These are phyloP conservation scores for Candida ponderosae DNA, from an alignment of 805 yeast genomes.

Conservation along the genomic window DNA sequence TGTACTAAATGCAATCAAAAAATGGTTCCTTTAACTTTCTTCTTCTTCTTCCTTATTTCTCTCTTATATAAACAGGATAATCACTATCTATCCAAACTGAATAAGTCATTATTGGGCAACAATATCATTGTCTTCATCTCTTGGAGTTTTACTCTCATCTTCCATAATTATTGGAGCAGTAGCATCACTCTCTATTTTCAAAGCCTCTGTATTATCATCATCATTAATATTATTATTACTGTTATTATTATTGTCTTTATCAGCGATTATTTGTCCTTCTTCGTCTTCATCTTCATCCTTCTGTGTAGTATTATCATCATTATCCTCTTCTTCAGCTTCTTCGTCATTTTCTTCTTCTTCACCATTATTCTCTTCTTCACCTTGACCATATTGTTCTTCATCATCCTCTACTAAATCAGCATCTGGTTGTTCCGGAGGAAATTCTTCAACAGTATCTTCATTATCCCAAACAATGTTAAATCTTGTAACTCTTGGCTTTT, in stretches of 20 bases:
- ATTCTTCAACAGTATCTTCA: conserved; percentile 55
- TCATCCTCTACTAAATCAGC: conserved; percentile 55
- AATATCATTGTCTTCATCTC: conserved; percentile 16
- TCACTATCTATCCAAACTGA: no score
- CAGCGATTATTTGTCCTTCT: conserved; percentile 33
- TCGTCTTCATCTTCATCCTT: conserved; percentile 33
- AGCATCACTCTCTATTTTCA: conserved; percentile 14
- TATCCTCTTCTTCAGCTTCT: conserved; percentile 35
- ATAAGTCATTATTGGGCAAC: not conserved
- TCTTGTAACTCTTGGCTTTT: conserved; percentile 94
- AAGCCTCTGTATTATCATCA: conserved; percentile 6
- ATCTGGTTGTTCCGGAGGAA: conserved; percentile 72
- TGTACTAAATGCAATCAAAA: no score
- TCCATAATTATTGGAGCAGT: conserved; percentile 3
- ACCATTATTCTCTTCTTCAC: conserved; percentile 38
- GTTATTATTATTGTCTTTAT: conserved; percentile 24
- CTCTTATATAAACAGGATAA: no score
- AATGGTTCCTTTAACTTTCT: no score
- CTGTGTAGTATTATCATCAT: conserved; percentile 27
- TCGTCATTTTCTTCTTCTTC: conserved; percentile 41
- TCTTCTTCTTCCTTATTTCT: no score
- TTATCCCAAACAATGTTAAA: conserved; percentile 97
- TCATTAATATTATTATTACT: conserved; percentile 4
- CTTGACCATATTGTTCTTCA: conserved; percentile 53
- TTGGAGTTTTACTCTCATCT: conserved; percentile 18